Base-by-base conservation (phyloP, 2,329 filamentous ascomycete genomes). In the Microdochium trichocladiopsis region DNA sequence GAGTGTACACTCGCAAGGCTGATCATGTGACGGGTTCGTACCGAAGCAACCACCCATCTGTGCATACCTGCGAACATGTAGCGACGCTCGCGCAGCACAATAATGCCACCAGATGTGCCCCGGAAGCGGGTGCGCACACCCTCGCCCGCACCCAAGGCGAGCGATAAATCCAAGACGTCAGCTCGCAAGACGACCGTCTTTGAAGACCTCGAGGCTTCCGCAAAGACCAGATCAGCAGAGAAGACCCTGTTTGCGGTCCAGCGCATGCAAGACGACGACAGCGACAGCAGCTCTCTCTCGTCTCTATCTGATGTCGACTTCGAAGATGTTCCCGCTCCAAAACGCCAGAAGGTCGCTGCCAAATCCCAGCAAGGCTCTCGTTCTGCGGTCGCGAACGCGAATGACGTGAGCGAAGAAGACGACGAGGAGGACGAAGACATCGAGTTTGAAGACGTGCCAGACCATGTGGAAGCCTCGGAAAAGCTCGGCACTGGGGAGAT, bases 81-180 rank as follows among this genome's bases (percentile, higher is more conserved):
- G 31, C 31, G 45, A 24, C 43, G 23, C 21, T 25, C 37, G 25
- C 25, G 8, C 25, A 21, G 2, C 50, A 25, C 49, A 51, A 66
- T 49, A 41, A 90, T 90, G 86, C 84, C 87, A 61, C 86, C 87
- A 23, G 72, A 80, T 57, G 75, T 88, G 16, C 76, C 84, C 49
- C 82, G 84, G 59, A 91, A 90, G 70, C 79, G 84, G 55, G 61
- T 82, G 58, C 79, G 77, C 55, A 79, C 80, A 2, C 70, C 76
- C 0, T 67, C 71, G 2, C 66, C 70, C 25, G 61, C 65, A 57
- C 53, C 63, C 47, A 56, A 58, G 56, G 24, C 56, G 36, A 63
- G 59, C 31, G 62, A 60, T 52, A 53, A 52, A 48, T 9, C 41
- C 21, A 64, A 66, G 47, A 43, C 51, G 14, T 56, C 66, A 2